Evolutionary conservation across 2,329 filamentous ascomycete genomes (phyloP), one percentile per base, ranked within the genome.

Genomic region (Davidsoniella neocaledoniae): DNA sequence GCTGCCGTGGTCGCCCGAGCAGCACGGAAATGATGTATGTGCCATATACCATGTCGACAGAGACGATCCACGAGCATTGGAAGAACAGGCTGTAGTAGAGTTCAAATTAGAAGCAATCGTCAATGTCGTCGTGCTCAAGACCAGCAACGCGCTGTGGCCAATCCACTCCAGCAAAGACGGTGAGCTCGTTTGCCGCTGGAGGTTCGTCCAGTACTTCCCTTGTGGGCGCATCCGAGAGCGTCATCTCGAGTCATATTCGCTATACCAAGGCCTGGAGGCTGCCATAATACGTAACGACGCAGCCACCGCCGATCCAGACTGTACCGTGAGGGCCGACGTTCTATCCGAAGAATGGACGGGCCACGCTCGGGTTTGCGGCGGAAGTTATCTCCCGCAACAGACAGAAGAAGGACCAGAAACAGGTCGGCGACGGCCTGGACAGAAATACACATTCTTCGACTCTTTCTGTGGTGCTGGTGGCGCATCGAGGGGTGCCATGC

Each of bases 381-480:
- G 53, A 1, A 53, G 53, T 21, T 45, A 55, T 7, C 38, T 45
- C 9, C 21, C 54, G 41, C 16, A 49, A 3, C 12, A 25, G 10
- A 36, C 43, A 4, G 21, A 41, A 17, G 43, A 23, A 5, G 12
- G 4, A 2, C 19, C 14, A 25, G 9, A 19, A 23, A 42, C 16
- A 36, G 43, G 47, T 29, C 8, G 45, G 9, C 49, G 58, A 14
- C 29, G 51, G 0, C 51, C 50, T 0, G 61, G 61, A 0, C 71
- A 75, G 43, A 67, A 66, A 38, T 85, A 85, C 53, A 83, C 77
- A 0, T 75, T 81, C 21, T 81, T 76, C 1, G 86, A 91, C 58
- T 70, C 74, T 0, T 91, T 85, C 55, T 82, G 76, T 33, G 83
- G 85, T 1, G 81, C 74, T 1, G 84, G 86, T 0, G 85, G 85